These are phyloP conservation scores for Dendrothele bispora DNA, from an alignment of 768 basidiomycete species.

Conservation along the genomic window DNA sequence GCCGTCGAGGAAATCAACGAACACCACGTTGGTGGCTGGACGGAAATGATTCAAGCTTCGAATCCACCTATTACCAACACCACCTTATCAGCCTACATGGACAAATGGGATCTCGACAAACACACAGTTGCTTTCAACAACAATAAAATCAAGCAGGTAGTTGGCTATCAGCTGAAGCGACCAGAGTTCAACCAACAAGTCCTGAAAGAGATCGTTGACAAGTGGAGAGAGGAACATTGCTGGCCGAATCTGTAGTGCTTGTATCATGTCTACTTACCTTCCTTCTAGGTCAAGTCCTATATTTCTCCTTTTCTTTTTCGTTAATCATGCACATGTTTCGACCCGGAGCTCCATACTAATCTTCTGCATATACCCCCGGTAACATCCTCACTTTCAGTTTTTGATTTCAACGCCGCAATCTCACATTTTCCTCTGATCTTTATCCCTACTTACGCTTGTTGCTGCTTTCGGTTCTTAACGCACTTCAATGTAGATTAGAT, in stretches of 20 bases:
- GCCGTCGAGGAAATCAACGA: constrained; percentile 83
- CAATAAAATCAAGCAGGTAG: constrained; percentile 68
- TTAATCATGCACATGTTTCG: constrained; percentile 1
- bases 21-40: constrained; percentile 80
- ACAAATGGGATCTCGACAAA: constrained; percentile 68
- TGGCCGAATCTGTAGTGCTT: constrained; percentile 44
- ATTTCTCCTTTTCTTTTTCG: neutral
- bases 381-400: neutral
- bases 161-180: constrained; percentile 64
- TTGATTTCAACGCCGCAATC: neutral
- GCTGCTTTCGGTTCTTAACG: too few relatives aligned
- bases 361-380: neutral
- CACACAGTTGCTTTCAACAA: constrained; percentile 70
- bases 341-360: neutral
- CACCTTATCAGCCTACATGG: constrained; percentile 78
- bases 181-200: constrained; percentile 64
- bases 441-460: too few relatives aligned
- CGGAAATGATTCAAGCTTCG: constrained; percentile 72
- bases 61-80: constrained; percentile 71
- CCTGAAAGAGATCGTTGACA: constrained; percentile 70
- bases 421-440: too few relatives aligned
- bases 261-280: neutral
- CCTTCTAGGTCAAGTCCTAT: neutral
- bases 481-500: too few relatives aligned
- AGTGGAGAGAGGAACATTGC: constrained; percentile 74